Conservation (phyloP, 1,139 yeast species). For the Yamadazyma dendronema region DNA sequence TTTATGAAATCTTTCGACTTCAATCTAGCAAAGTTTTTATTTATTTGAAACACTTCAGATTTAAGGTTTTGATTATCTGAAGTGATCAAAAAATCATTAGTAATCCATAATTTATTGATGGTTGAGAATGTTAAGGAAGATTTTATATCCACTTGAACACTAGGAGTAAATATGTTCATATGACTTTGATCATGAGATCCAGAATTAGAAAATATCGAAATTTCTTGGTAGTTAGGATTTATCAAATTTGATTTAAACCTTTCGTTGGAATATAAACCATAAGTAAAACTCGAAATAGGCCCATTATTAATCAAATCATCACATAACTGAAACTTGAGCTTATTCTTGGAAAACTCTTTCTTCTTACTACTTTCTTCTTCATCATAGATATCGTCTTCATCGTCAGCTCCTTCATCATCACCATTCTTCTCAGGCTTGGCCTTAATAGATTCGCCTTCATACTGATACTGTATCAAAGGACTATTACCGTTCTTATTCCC, state of each 20-base stretch:
- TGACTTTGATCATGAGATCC: conserved; percentile 61
- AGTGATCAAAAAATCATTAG: conserved; percentile 63
- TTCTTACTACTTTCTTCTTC: conserved; percentile 38
- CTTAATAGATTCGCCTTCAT: conserved; percentile 18
- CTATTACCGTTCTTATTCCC: conserved; percentile 37
- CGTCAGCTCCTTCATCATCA: conserved; percentile 11
- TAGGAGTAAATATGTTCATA: conserved; percentile 60
- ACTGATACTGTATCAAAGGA: conserved; percentile 32
- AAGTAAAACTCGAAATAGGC: conserved; percentile 67
- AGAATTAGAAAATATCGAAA: conserved; percentile 66
- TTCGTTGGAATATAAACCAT: conserved; percentile 62
- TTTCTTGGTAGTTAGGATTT: conserved; percentile 65
- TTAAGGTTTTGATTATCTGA: conserved; percentile 64
- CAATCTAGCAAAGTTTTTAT: conserved; percentile 63
- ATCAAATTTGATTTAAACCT: conserved; percentile 57
- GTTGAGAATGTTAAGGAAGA: conserved; percentile 74
- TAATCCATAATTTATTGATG: conserved; percentile 74
- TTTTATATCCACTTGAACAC: conserved; percentile 62
- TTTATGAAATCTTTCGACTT: conserved; percentile 64
- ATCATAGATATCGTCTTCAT: conserved; percentile 26
- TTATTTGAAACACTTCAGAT: conserved; percentile 72
- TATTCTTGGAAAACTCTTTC: conserved; percentile 25
- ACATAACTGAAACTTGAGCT: conserved; percentile 39
- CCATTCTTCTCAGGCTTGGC: conserved; percentile 10
- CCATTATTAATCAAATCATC: conserved; percentile 70